These are phyloP conservation scores for Allium fistulosum DNA, from an alignment of 106 monocot genomes.

Conservation along the genomic window DNA sequence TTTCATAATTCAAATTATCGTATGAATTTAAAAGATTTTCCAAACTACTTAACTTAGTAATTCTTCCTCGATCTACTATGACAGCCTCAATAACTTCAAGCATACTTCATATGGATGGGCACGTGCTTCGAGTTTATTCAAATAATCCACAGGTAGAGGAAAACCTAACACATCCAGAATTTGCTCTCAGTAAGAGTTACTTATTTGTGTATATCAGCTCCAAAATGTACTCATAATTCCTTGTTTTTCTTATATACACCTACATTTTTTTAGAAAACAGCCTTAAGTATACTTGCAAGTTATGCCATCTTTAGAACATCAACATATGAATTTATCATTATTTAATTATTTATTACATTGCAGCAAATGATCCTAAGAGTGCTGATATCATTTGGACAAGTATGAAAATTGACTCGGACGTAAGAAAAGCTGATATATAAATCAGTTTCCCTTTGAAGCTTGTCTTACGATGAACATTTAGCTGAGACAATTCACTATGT, in stretches of 20 bases:
- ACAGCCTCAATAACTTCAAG: conserved; percentile 20
- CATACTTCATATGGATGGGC: conserved; percentile 47
- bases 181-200: conserved; percentile 61
- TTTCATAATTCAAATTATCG: background rate
- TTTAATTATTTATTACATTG: too few species aligned
- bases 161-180: conserved; percentile 64
- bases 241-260: background rate
- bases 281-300: too few species aligned
- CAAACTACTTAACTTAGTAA: conserved; percentile 32
- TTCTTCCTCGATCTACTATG: conserved; percentile 5
- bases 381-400: too few species aligned
- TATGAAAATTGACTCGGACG: too few species aligned
- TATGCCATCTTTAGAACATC: too few species aligned
- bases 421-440: too few species aligned
- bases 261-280: background rate
- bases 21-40: conserved; percentile 67
- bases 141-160: conserved; percentile 91
- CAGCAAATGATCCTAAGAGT: too few species aligned
- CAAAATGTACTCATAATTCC: background rate
- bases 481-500: too few species aligned
- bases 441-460: too few species aligned
- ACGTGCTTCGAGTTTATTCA: conserved; percentile 56
- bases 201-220: background rate
- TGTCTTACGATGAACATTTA: too few species aligned
- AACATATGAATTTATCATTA: too few species aligned